Conservation (phyloP, 495 filamentous ascomycete species). For the Aspergillus bridgeri region DNA sequence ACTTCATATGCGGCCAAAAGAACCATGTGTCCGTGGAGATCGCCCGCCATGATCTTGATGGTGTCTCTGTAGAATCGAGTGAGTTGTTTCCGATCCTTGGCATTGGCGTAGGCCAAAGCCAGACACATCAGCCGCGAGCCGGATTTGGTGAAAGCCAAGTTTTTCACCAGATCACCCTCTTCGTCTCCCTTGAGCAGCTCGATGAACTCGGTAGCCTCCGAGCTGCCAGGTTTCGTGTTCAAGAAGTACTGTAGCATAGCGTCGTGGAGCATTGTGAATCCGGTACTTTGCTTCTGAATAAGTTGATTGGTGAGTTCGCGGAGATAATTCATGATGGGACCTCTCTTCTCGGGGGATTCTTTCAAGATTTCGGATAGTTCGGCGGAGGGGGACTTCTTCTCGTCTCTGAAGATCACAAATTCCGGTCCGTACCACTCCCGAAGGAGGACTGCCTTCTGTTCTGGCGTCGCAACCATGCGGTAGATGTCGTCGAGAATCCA, state of each 20-base stretch:
- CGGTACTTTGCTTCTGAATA: constrained; percentile 91
- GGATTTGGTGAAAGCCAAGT: constrained; percentile 90
- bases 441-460: constrained; percentile 79
- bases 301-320: constrained; percentile 82
- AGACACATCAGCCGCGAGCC: constrained; percentile 80
- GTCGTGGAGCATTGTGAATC: constrained; percentile 94
- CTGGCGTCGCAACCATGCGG: constrained; percentile 72
- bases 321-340: constrained; percentile 78
- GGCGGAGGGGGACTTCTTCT: constrained; percentile 43
- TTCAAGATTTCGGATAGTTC: constrained; percentile 72
- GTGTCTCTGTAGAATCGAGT: constrained; percentile 83
- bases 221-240: constrained; percentile 67
- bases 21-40: constrained; percentile 73
- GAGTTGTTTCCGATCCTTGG: constrained; percentile 90
- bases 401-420: constrained; percentile 75
- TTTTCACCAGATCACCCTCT: constrained; percentile 82
- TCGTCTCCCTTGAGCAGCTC: constrained; percentile 89
- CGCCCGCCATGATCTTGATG: constrained; percentile 74
- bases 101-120: constrained; percentile 73
- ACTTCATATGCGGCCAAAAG: constrained; percentile 83
- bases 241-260: constrained; percentile 97
- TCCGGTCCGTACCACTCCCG: constrained; percentile 97
- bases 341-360: constrained; percentile 76
- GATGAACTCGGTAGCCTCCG: constrained; percentile 80
- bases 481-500: constrained; percentile 98